These are phyloP conservation scores for Fennellomyces sp. DNA, from an alignment of 371 early-diverging fungal species.

Conservation along the genomic window DNA sequence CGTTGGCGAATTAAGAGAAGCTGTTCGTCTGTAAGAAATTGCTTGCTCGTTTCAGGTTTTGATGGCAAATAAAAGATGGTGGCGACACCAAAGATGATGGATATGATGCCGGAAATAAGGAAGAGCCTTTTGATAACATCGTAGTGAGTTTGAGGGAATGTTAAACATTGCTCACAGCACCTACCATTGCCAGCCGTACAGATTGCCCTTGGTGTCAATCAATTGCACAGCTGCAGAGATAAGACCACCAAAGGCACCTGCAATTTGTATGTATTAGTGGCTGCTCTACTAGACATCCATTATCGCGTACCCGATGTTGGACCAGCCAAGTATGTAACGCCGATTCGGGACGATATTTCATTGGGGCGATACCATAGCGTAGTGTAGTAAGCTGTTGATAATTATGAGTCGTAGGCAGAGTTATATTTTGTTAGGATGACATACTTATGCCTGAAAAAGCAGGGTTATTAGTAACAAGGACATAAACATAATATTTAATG, in stretches of 20 bases:
- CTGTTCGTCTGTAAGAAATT: conserved; percentile 43
- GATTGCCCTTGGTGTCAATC: conserved; percentile 41
- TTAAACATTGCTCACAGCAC: too few species aligned
- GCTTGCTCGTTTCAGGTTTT: conserved; percentile 41
- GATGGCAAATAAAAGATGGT: conserved; percentile 46
- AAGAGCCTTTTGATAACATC: conserved; percentile 26
- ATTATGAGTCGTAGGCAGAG: too few species aligned
- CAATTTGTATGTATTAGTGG: background rate
- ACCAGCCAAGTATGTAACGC: conserved; percentile 49
- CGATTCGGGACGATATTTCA: conserved; percentile 48
- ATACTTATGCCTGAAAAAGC: conserved; percentile 30
- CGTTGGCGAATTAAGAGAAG: conserved; percentile 23
- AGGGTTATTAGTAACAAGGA: background rate
- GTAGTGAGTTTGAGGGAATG: background rate
- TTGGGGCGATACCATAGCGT: conserved; percentile 53
- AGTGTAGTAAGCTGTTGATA: conserved; percentile 48
- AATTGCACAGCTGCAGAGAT: conserved; percentile 50
- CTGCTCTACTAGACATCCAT: background rate
- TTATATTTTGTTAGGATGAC: too few species aligned
- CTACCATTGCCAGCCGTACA: conserved; percentile 57
- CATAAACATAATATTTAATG: background rate
- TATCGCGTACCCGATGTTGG: conserved; percentile 34
- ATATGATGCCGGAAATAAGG: conserved; percentile 39
- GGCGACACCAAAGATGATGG: conserved; percentile 41
- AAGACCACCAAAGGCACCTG: conserved; percentile 49